Base-by-base conservation (phyloP, 192 early-diverging fungal genomes). In the Chytriomyces sp. region DNA sequence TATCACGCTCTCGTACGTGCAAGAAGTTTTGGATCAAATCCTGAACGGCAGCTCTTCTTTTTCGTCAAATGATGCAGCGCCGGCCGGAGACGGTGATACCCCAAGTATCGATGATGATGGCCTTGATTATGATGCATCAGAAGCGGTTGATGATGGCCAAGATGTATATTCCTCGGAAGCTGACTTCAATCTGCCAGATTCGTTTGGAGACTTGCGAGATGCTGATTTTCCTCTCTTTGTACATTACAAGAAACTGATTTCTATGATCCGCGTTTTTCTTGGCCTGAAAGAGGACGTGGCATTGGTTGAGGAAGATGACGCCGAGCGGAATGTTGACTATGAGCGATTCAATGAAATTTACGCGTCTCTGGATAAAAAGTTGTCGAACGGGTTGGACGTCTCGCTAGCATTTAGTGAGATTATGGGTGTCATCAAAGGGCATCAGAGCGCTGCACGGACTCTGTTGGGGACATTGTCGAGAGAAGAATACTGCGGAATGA, bases 381-480 rank as follows among this genome's bases (percentile, higher is more conserved):
- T 77, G 44, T 79, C 64, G 8, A 8, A 24, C 16, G 66, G 61
- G 10, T 59, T 80, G 18, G 74, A 80, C 35, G 35, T 47, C 18
- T 44, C 74, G 13, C 26, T 79, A 23, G 79, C 66, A 43, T 76
- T 77, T 45, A 80, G 16, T 68, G 79, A 80, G 48, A 77, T 80
- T 45, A 80, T 80, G 79, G 79, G 79, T 13, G 71, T 80, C 16
- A 69, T 80, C 2, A 80, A 80, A 49, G 79, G 79, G 8, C 24
- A 35, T 28, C 69, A 79, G 20, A 46, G 1, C 23, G 79, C 79
- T 43, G 79, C 79, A 4, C 7, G 10, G 66, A 66, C 20, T 18
- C 13, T 16, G 49, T 46, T 67, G 5, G 79, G 79, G 9, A 45
- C 43, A 13, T 59, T 80, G 67, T 46, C 66, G 13, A 13, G 67